Base-by-base conservation (phyloP, 2,329 filamentous ascomycete genomes). In the Aspergillus uvarum region DNA sequence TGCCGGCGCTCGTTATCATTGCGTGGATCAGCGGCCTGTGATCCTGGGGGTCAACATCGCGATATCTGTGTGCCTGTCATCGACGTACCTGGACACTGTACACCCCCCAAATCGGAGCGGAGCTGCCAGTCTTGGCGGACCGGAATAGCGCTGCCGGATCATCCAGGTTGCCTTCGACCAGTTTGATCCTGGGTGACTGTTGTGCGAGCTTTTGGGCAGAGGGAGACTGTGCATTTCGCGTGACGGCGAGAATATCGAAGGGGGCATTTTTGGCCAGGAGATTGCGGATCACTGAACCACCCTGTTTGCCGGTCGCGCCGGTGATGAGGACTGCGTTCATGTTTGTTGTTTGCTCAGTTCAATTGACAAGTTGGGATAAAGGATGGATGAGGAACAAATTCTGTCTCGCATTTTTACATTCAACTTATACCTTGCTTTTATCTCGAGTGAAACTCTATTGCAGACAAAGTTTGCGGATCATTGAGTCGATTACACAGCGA, bases 151-250 rank as follows among this genome's bases (percentile, higher is more conserved):
- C 74, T 0, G 74, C 70, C 0, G 80, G 72, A 38, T 86, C 74
- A 58, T 84, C 76, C 12, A 89, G 74, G 62, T 88, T 77, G 7
- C 87, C 86, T 65, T 86, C 75, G 3, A 89, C 79, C 1, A 89
- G 65, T 24, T 80, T 80, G 64, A 88, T 80, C 12, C 78, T 77
- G 7, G 80, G 66, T 1, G 80, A 79, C 58, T 79, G 75, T 10
- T 74, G 59, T 2, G 73, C 67, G 2, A 87, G 79, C 16, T 74
- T 76, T 67, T 84, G 77, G 0, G 86, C 83, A 1, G 79, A 79
- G 0, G 73, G 52, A 0, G 84, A 86, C n/a, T 73, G 69, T 0
- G 80, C 66, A 66, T 88, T 80, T 61, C 87, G 83, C 2, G 86
- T 88, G 22, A 89, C 77, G 6, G 86, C 87, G 16, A 87, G 78